Evolutionary conservation across 768 basidiomycete genomes (phyloP).

Genomic region (Leccinum obscurum): DNA sequence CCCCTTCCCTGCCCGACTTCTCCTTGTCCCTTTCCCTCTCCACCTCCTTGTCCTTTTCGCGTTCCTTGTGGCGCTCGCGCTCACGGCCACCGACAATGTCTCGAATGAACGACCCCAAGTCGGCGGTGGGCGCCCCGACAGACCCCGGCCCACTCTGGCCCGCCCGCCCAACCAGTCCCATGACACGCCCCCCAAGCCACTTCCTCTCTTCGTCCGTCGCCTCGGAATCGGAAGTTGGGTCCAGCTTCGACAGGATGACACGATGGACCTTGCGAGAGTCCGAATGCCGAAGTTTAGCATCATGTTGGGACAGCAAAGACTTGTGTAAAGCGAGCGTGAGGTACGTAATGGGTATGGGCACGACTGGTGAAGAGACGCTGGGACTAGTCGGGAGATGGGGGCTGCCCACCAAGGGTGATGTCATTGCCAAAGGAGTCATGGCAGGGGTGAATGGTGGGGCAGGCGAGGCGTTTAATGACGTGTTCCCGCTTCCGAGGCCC

Average conservation of each 20-base stretch:
- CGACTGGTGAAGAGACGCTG: not conserved
- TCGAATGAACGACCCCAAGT: slow-evolving; percentile 53
- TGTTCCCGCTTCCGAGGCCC: slow-evolving; percentile 11
- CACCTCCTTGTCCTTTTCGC: slow-evolving; percentile 37
- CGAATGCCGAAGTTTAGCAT: slow-evolving; percentile 33
- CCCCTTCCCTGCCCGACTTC: slow-evolving; percentile 35
- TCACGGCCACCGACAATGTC: slow-evolving; percentile 38
- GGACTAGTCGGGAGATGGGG: slow-evolving; percentile 20
- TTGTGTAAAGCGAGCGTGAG: slow-evolving; percentile 29
- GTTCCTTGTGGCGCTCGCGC: slow-evolving; percentile 27
- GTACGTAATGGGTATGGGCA: slow-evolving; percentile 11
- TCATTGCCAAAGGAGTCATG: slow-evolving; percentile 4
- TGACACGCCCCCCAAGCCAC: slow-evolving; percentile 33
- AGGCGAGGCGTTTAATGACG: slow-evolving; percentile 23
- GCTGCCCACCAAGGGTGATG: slow-evolving; percentile 10
- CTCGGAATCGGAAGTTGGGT: slow-evolving; percentile 35
- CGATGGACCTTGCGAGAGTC: slow-evolving; percentile 64
- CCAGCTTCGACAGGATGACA: slow-evolving; percentile 60
- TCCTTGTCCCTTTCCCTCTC: slow-evolving; percentile 40
- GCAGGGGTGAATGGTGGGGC: slow-evolving; percentile 10
- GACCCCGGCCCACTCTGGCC: slow-evolving; percentile 41
- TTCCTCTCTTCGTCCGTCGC: slow-evolving; percentile 33
- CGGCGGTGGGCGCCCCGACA: slow-evolving; percentile 48
- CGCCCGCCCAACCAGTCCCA: slow-evolving; percentile 40
- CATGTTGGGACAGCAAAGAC: slow-evolving; percentile 29